Evolutionary conservation across 2,329 filamentous ascomycete genomes (phyloP), one percentile per base, ranked within the genome.

Genomic region (Ilyonectria robusta): DNA sequence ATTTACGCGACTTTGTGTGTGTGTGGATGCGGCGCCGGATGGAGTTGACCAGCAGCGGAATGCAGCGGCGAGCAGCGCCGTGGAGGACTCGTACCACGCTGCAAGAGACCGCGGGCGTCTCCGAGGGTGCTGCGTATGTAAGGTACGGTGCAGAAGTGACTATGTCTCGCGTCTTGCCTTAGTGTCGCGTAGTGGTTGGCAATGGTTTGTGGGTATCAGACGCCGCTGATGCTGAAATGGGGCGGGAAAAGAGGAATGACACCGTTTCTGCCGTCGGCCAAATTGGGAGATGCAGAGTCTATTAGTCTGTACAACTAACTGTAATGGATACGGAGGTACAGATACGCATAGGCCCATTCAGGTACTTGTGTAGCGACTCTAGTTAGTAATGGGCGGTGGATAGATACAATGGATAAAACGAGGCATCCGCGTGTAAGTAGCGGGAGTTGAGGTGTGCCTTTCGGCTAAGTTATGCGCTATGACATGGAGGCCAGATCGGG

Each of bases 131-230:
- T 55, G 17, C 31, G 40, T 21, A 51, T 56, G 35, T 40, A 42
- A 15, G 15, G 29, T 42, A 37, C 42, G 55, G 35, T 35, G 47
- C n/a, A 19, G 35, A 48, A 23, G 23, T 42, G 19, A 37, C 37
- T 53, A 48, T 53, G 57, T 61, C 51, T 54, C 46, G 37, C 58
- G 56, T 59, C 56, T 54, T 44, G 37, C 58, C 44, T 59, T 64
- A 63, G 54, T 35, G 63, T 58, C 63, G 63, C 60, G 56, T 61
- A 57, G 56, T 64, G 65, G 47, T 33, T 33, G 56, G 53, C 44
- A 59, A 59, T 59, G 55, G 31, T 48, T 50, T 62, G 64, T 66
- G 64, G 64, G 44, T 64, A 56, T 44, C 13, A 29, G 10, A 47
- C 51, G 42, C 48, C 29, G 37, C 37, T 48, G 48, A 48, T 37